Evolutionary conservation across 2,329 filamentous ascomycete species (phyloP).

Genomic region (Ascocoryne sarcoides): DNA sequence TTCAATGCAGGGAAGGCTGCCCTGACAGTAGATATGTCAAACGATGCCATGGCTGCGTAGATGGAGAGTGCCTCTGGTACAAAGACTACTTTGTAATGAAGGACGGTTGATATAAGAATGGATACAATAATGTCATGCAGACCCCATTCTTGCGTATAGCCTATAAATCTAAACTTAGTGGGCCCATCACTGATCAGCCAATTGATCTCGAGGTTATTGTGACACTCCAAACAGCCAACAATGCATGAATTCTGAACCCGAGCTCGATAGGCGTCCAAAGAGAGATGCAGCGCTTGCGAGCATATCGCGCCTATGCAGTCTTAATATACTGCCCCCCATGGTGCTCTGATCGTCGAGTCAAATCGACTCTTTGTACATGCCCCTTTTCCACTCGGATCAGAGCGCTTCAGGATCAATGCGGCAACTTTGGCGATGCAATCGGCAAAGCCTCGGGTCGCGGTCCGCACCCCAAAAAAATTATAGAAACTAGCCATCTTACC

Average conservation of each 20-base stretch:
- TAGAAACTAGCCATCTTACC: no score
- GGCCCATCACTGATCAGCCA: no score
- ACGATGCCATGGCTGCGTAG: constrained; percentile 29
- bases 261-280: no score
- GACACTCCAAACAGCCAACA: not conserved
- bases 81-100: no score
- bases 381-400: constrained; percentile 13
- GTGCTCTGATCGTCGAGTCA: no score
- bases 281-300: constrained; percentile 20
- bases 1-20: constrained; percentile 59
- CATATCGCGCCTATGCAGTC: constrained; percentile 17
- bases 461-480: constrained; percentile 1
- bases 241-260: not conserved
- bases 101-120: no score
- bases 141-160: constrained; percentile 4
- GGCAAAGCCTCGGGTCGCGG: no score
- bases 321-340: constrained; percentile 12
- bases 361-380: constrained; percentile 6
- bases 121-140: no score
- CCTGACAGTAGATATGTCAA: constrained; percentile 48
- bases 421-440: constrained; percentile 1
- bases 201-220: not conserved
- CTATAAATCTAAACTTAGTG: no score
- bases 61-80: no score
- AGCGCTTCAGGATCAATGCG: constrained; percentile 21